These are phyloP conservation scores for Vicia faba DNA, from an alignment of 306 rosid species.

Conservation along the genomic window DNA sequence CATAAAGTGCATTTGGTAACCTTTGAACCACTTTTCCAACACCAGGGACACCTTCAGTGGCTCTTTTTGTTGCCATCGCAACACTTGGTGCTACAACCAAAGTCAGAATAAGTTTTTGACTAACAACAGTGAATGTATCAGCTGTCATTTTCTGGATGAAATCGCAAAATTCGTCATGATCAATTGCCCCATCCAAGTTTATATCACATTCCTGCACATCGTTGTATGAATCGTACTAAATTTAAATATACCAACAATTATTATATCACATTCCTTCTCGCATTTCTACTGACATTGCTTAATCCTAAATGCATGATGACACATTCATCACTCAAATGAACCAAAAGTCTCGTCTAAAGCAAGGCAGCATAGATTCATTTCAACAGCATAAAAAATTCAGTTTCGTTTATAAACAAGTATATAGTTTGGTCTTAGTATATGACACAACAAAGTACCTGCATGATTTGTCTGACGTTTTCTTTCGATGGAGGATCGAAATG, in stretches of 20 bases:
- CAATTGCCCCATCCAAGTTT: constrained; percentile 59
- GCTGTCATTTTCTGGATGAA: constrained; percentile 62
- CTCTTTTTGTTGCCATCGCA: constrained; percentile 79
- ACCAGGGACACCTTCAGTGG: constrained; percentile 88
- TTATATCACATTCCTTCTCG: neutral
- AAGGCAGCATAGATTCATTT: no score
- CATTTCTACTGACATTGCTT: neutral
- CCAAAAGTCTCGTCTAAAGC: neutral
- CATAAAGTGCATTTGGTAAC: constrained; percentile 73
- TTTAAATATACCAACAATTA: constrained; percentile 15
- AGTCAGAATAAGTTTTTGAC: constrained; percentile 71
- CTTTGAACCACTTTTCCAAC: constrained; percentile 74
- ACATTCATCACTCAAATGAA: no score
- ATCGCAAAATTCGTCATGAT: constrained; percentile 57
- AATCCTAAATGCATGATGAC: no score
- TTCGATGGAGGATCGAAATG: constrained; percentile 86
- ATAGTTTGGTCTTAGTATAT: constrained; percentile 17
- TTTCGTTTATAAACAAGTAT: no score
- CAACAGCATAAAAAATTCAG: neutral
- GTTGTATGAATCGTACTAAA: constrained; percentile 10
- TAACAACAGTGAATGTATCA: constrained; percentile 52
- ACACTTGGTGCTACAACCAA: constrained; percentile 78
- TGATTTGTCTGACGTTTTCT: constrained; percentile 51
- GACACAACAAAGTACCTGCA: constrained; percentile 57
- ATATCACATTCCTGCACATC: constrained; percentile 60